These are phyloP conservation scores for Linum usitatissimum DNA, from an alignment of 345 rosid species.

Conservation along the genomic window DNA sequence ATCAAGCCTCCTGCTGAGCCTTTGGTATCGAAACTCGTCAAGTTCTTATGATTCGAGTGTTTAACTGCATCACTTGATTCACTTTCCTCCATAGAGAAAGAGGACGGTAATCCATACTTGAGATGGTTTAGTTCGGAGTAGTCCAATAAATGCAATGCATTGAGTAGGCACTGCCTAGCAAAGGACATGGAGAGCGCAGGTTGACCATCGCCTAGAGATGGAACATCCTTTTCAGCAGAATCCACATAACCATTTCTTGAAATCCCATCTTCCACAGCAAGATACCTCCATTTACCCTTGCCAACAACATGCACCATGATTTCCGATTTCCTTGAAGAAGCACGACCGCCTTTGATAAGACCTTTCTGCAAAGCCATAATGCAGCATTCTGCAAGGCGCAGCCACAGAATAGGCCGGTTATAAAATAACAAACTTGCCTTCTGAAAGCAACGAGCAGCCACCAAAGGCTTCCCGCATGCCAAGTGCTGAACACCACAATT, in stretches of 20 bases:
- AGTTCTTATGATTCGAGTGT: conserved; percentile 30
- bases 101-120: conserved; percentile 29
- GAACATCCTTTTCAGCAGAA: conserved; percentile 25
- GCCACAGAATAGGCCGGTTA: conserved; percentile 74
- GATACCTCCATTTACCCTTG: conserved; percentile 88
- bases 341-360: conserved; percentile 30
- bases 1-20: conserved; percentile 32
- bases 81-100: conserved; percentile 34
- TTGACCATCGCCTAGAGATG: conserved; percentile 34
- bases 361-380: conserved; percentile 78
- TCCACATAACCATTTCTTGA: conserved; percentile 34
- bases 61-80: conserved; percentile 34
- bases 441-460: conserved; percentile 84
- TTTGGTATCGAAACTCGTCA: conserved; percentile 31
- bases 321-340: conserved; percentile 40
- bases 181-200: conserved; percentile 61
- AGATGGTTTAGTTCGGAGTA: conserved; percentile 29
- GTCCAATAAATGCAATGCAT: conserved; percentile 65
- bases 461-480: conserved; percentile 75
- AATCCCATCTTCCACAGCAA: conserved; percentile 42
- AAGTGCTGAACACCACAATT: conserved; percentile 78
- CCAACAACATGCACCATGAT: conserved; percentile 56
- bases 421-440: conserved; percentile 60
- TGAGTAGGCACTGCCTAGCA: conserved; percentile 71
- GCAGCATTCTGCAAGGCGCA: conserved; percentile 93